A percentile compares a stretch with the other conserved stretches of the same genome.
These are phyloP conservation scores for Tetrahymena thermophila DNA, from an alignment of 73 alveolate species.

Conservation along the genomic window DNA sequence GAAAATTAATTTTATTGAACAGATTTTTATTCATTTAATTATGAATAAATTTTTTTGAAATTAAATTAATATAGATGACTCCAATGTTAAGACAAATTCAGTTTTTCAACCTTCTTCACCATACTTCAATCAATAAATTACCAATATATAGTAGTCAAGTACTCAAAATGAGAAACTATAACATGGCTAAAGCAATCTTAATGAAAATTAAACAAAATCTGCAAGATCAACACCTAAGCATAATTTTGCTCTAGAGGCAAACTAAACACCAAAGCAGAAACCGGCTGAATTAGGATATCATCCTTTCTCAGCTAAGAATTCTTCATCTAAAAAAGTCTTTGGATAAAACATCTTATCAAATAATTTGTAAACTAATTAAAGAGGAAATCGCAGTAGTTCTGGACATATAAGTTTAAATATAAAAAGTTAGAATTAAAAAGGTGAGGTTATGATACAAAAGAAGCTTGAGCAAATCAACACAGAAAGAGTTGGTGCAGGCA, in stretches of 20 bases:
- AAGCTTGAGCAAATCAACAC: not conserved
- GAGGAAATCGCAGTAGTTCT: conserved; percentile 2
- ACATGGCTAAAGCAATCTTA: not conserved
- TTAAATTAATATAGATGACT: not conserved
- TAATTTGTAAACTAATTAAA: not conserved
- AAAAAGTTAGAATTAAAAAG: not conserved
- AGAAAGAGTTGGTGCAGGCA: not conserved
- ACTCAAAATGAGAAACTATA: not conserved
- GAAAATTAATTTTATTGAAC: too few relatives aligned
- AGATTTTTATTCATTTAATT: too few relatives aligned
- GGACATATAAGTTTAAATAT: not conserved
- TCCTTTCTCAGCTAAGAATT: not conserved
- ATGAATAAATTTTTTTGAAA: too few relatives aligned
- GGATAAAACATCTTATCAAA: not conserved
- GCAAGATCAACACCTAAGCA: not conserved
- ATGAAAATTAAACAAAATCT: not conserved
- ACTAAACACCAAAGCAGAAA: not conserved
- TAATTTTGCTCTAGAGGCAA: not conserved
- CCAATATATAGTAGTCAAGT: not conserved
- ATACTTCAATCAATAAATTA: not conserved
- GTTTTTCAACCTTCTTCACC: not conserved
- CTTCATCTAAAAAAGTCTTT: not conserved
- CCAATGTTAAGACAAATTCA: not conserved
- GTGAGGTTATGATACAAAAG: not conserved
- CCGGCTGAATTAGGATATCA: not conserved